Evolutionary conservation across 1,284 basidiomycete genomes (phyloP), one percentile per base, ranked within the genome.

Genomic region (Ganoderma lingzhi): DNA sequence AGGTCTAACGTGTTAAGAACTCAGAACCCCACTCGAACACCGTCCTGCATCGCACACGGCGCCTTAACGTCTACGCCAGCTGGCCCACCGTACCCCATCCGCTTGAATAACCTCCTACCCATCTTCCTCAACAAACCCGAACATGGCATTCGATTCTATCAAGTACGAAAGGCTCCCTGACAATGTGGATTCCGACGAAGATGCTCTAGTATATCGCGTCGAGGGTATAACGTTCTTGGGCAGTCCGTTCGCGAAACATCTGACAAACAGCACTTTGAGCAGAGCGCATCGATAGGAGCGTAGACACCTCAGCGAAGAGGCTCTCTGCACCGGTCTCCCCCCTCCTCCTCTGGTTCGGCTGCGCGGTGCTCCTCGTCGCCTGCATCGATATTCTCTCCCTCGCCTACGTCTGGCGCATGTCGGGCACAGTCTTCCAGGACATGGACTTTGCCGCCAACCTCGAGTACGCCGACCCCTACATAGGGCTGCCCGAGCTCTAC

Each of bases 401-500:
- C 23, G 48, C 48, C 8, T 51, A 51, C 48, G 23, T 51, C 48
- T 51, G 23, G 23, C 23, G 10, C 48, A 51, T 51, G 10, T 28
- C 10, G 23, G 48, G 48, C n/a, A 69, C 69, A n/a, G 67, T 67
- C 30, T 73, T 69, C 56, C 69, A 63, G 35, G 65, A 66, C 39
- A 66, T 63, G 39, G 61, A 69, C 60, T 71, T 64, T 42, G 61
- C 65, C 23, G 55, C 55, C 10, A 62, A 65, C 48, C 70, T 74
- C 42, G 71, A 72, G 65, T 71, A 71, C 48, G 73, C 71, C 0
- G 69, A 70, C 59, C 71, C 71, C 10, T 74, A 74, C 63, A 72
- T 74, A 37, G 73, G 73, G 6, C 63, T 74, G 28, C 61, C 70
- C 30, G 73, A 74, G 56, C 66, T 74, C 3, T 74, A 74, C 56